Conservation (phyloP, 2,329 filamentous ascomycete species). For the Fusarium sp. region DNA sequence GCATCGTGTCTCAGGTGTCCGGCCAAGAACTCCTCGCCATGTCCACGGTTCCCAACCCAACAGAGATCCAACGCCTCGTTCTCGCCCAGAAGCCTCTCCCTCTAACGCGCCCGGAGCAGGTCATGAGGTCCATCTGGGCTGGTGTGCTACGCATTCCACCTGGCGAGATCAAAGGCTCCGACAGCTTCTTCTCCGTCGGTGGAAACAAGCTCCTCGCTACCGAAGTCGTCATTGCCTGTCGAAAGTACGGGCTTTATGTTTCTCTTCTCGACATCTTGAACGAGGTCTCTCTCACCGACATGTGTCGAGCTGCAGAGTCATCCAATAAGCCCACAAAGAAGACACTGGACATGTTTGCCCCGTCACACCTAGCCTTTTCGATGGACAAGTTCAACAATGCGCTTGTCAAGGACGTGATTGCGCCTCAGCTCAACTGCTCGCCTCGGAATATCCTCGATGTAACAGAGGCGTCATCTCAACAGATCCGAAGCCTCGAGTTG, state of each 20-base stretch:
- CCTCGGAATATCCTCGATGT: conserved; percentile 59
- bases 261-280: conserved; percentile 57
- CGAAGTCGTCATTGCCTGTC: conserved; percentile 58
- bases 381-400: conserved; percentile 44
- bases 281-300: conserved; percentile 57
- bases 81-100: conserved; percentile 58
- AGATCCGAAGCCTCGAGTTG: conserved; percentile 62
- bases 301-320: conserved; percentile 53
- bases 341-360: background rate
- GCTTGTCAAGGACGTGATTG: conserved; percentile 56
- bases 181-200: conserved; percentile 60
- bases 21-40: conserved; percentile 58
- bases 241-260: conserved; percentile 55
- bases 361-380: background rate
- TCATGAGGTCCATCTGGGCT: conserved; percentile 62
- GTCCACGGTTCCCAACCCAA: conserved; percentile 51
- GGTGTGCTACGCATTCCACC: conserved; percentile 54
- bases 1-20: conserved; percentile 56
- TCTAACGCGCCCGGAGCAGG: conserved; percentile 59
- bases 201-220: conserved; percentile 60
- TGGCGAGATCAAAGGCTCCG: conserved; percentile 54
- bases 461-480: conserved; percentile 60
- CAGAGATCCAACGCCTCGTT: conserved; percentile 49
- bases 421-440: conserved; percentile 57
- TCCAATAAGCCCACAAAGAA: conserved; percentile 24